These are phyloP conservation scores for Geotrichum bryndzae DNA, from an alignment of 1,139 yeast species.

Conservation along the genomic window DNA sequence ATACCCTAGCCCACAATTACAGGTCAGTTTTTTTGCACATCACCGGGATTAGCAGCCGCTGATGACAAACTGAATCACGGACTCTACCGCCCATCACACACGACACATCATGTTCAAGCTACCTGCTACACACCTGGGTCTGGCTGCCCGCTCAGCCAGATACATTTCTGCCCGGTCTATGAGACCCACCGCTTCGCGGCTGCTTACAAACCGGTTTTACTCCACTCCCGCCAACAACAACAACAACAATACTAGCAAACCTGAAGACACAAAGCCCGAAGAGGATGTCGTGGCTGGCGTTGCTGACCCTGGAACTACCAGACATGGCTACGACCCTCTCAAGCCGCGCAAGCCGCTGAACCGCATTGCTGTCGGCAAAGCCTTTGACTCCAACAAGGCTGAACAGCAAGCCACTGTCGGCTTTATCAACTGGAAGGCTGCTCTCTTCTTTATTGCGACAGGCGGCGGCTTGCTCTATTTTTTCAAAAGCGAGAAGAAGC, in stretches of 20 bases:
- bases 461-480: conserved; percentile 69
- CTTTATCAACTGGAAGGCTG: conserved; percentile 86
- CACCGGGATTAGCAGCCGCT: not conserved
- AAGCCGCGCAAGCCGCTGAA: conserved; percentile 43
- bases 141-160: conserved; percentile 1
- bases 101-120: not conserved
- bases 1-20: not conserved
- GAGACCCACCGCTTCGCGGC: not conserved
- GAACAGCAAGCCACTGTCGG: conserved; percentile 45
- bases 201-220: not conserved
- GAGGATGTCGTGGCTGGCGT: conserved; percentile 12
- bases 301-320: conserved; percentile 23
- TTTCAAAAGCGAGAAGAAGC: conserved; percentile 67
- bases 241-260: not conserved
- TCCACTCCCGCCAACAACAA: not conserved
- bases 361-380: conserved; percentile 50
- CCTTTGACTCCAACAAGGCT: conserved; percentile 23
- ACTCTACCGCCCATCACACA: not conserved
- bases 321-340: conserved; percentile 30
- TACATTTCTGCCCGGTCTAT: not conserved
- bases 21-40: not conserved
- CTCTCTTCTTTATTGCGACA: conserved; percentile 53
- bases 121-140: not conserved
- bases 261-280: conserved; percentile 1
- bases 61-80: not conserved